Conservation (phyloP, 2,329 filamentous ascomycete genomes). For the Spiromastix sp. region DNA sequence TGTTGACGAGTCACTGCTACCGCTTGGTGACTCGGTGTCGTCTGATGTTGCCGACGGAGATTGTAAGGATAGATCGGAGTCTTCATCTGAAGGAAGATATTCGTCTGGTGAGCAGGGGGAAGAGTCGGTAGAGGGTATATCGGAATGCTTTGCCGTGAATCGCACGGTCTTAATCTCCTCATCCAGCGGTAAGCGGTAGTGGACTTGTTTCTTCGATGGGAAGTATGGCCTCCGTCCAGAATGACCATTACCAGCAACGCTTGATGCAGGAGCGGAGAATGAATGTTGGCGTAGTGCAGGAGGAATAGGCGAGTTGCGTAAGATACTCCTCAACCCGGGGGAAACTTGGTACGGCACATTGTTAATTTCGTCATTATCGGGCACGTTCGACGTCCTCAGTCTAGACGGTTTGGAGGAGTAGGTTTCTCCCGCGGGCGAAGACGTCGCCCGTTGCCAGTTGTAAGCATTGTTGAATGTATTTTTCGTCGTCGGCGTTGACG, state of each 20-base stretch:
- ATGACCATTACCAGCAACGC: conserved; percentile 23
- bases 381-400: conserved; percentile 1
- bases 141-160: conserved; percentile 47
- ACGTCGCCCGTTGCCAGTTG: conserved; percentile 30
- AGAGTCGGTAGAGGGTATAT: conserved; percentile 30
- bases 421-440: conserved; percentile 22
- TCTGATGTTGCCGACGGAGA: conserved; percentile 21
- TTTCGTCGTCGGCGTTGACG: conserved; percentile 47
- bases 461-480: conserved; percentile 55
- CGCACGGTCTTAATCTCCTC: conserved; percentile 49
- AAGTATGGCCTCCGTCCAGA: conserved; percentile 36
- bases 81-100: conserved; percentile 11
- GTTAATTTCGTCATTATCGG: neutral
- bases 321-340: conserved; percentile 35
- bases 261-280: conserved; percentile 21
- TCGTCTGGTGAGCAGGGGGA: conserved; percentile 13
- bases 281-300: conserved; percentile 26
- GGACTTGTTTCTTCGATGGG: conserved; percentile 47
- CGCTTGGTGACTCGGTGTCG: conserved; percentile 20
- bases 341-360: conserved; percentile 32
- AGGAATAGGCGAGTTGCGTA: conserved; percentile 37
- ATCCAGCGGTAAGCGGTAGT: conserved; percentile 45
- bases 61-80: conserved; percentile 18
- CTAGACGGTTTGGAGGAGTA: conserved; percentile 15
- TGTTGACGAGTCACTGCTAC: conserved; percentile 4